These are phyloP conservation scores for Boletales sp. DNA, from an alignment of 768 basidiomycete genomes.

Conservation along the genomic window DNA sequence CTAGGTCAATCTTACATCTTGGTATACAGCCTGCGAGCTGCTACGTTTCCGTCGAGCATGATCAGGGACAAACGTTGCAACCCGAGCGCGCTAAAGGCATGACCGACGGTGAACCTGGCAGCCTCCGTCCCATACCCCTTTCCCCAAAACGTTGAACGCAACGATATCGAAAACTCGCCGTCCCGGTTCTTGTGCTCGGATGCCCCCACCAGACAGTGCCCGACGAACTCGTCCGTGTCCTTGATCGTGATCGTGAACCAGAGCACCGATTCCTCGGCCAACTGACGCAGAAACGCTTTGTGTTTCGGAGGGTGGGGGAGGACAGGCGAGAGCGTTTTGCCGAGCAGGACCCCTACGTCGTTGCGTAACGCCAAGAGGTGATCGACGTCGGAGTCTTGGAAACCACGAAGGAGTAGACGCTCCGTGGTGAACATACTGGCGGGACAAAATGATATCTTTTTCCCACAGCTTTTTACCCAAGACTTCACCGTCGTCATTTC, in stretches of 20 bases:
- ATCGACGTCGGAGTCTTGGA: conserved; percentile 18
- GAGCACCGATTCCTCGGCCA: conserved; percentile 12
- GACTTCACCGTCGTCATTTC: no score
- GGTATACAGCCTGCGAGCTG: conserved; percentile 31
- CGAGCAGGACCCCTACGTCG: conserved; percentile 19
- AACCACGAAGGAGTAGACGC: conserved; percentile 22
- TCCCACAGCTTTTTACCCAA: no score
- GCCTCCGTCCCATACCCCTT: conserved; percentile 36
- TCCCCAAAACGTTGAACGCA: conserved; percentile 25
- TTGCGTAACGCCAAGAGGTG: conserved; percentile 21
- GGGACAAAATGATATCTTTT: no score
- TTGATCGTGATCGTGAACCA: conserved; percentile 19
- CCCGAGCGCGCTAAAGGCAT: conserved; percentile 34
- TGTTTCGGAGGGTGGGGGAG: conserved; percentile 15
- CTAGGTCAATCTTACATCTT: conserved; percentile 29
- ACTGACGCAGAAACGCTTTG: conserved; percentile 9
- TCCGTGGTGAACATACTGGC: conserved; percentile 27
- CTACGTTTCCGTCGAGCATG: conserved; percentile 33
- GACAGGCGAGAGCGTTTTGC: conserved; percentile 17
- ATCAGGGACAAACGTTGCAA: conserved; percentile 36
- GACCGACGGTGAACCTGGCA: conserved; percentile 31
- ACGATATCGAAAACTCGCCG: conserved; percentile 22
- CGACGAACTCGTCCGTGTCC: conserved; percentile 16
- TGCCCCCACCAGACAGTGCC: conserved; percentile 18
- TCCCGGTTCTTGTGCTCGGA: conserved; percentile 21